phyloP scores from a whole-genome alignment of 176 grass and related monocot species.

The Musa itinerans region DNA sequence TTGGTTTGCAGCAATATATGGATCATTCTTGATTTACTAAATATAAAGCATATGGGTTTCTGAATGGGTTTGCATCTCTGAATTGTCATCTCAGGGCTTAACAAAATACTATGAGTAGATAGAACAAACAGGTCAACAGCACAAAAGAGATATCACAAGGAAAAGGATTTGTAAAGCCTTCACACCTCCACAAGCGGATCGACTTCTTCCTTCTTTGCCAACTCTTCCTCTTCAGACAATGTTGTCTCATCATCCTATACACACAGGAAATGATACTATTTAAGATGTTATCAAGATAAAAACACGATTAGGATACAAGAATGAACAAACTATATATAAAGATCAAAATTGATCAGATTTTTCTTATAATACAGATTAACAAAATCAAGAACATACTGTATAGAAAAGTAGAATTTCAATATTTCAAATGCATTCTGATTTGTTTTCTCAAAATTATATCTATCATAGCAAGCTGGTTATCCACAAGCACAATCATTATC shows the following conservation, averaged over 20 bases:
- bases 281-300: too few species aligned
- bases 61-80: not conserved
- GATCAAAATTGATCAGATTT: not conserved
- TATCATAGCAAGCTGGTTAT: too few species aligned
- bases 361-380: too few species aligned
- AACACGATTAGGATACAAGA: too few species aligned
- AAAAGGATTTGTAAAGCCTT: not conserved
- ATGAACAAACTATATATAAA: not conserved
- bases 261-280: constrained; percentile 9
- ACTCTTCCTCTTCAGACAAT: constrained; percentile 88
- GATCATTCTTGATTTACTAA: too few species aligned
- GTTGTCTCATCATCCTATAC: constrained; percentile 94
- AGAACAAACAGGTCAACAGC: not conserved
- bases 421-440: not conserved
- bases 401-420: not conserved
- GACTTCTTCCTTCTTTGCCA: constrained; percentile 68
- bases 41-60: too few species aligned
- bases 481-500: too few species aligned
- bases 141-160: not conserved
- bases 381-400: too few species aligned
- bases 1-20: too few species aligned
- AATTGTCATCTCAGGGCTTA: not conserved
- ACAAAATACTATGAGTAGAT: not conserved
- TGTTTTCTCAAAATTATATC: not conserved
- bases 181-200: constrained; percentile 62